Evolutionary conservation across 2,329 filamentous ascomycete species (phyloP).

Genomic region (Cryphonectria japonica): DNA sequence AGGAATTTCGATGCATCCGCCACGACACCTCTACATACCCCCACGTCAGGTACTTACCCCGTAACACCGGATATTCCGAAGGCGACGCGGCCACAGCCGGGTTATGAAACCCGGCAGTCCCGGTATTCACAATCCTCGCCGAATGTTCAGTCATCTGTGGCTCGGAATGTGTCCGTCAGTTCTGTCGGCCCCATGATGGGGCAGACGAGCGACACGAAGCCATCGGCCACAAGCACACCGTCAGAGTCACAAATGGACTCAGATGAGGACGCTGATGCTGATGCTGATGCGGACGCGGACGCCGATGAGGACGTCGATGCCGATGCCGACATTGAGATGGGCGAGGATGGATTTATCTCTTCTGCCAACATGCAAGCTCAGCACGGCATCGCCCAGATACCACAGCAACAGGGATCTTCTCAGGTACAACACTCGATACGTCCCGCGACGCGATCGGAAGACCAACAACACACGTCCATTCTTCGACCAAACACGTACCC

Average conservation of each 20-base stretch:
- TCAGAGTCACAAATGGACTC: conserved; percentile 21
- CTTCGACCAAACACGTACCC: conserved; percentile 21
- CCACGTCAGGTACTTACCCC: conserved; percentile 33
- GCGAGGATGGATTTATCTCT: conserved; percentile 16
- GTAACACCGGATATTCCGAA: conserved; percentile 32
- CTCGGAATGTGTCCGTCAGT: conserved; percentile 15
- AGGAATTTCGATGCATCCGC: conserved; percentile 47
- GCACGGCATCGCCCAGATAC: conserved; percentile 14
- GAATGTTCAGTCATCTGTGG: conserved; percentile 31
- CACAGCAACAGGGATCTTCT: conserved; percentile 9
- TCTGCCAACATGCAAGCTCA: conserved; percentile 17
- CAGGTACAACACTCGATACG: conserved; percentile 17
- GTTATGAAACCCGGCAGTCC: conserved; percentile 33
- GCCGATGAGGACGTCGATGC: conserved; percentile 22
- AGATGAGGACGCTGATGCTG: conserved; percentile 24
- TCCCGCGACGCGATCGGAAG: neutral
- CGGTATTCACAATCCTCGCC: conserved; percentile 41
- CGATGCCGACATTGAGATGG: conserved; percentile 26
- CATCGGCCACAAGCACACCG: conserved; percentile 23
- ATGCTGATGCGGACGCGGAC: conserved; percentile 17
- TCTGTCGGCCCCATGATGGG: conserved; percentile 19
- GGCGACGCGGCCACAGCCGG: conserved; percentile 31
- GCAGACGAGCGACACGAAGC: conserved; percentile 24
- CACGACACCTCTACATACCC: conserved; percentile 25
- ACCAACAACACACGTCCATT: conserved; percentile 21